Evolutionary conservation across 2,329 filamentous ascomycete species (phyloP).

Genomic region (Paraphaeosphaeria minitans): DNA sequence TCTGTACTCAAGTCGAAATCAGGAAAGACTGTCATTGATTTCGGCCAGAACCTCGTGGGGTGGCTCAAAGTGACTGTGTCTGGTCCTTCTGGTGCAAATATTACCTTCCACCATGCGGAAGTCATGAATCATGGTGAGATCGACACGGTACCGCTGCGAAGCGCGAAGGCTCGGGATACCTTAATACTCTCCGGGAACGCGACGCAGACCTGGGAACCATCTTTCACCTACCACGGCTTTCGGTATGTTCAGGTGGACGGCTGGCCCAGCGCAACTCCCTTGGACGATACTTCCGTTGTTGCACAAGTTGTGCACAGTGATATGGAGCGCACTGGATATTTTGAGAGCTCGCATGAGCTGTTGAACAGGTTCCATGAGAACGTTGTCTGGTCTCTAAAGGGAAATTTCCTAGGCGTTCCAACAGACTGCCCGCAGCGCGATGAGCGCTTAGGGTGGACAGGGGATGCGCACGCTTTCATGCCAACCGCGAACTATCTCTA

Average conservation of each 20-base stretch:
- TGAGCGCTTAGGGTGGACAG: slow-evolving; percentile 61
- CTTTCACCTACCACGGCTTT: slow-evolving; percentile 61
- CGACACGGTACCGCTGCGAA: slow-evolving; percentile 51
- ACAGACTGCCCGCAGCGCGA: slow-evolving; percentile 65
- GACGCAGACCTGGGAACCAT: slow-evolving; percentile 50
- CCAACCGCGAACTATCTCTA: slow-evolving; percentile 61
- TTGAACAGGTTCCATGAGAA: slow-evolving; percentile 63
- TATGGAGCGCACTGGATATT: slow-evolving; percentile 56
- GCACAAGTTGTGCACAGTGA: slow-evolving; percentile 59
- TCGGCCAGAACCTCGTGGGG: slow-evolving; percentile 65
- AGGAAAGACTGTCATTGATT: slow-evolving; percentile 59
- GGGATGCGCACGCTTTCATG: slow-evolving; percentile 56
- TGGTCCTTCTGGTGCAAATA: slow-evolving; percentile 49
- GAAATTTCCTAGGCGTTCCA: slow-evolving; percentile 54
- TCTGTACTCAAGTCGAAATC: slow-evolving; percentile 33
- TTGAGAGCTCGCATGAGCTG: slow-evolving; percentile 57
- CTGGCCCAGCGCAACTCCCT: slow-evolving; percentile 41
- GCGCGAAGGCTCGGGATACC: slow-evolving; percentile 50
- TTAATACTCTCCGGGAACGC: slow-evolving; percentile 8
- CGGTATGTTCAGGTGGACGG: slow-evolving; percentile 57
- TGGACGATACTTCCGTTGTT: slow-evolving; percentile 28
- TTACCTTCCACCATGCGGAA: slow-evolving; percentile 59
- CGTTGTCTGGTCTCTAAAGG: slow-evolving; percentile 61
- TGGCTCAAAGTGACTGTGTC: slow-evolving; percentile 49
- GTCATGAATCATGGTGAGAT: slow-evolving; percentile 58